phyloP scores from a whole-genome alignment of 1,139 yeast genomes.

The Groenewaldozyma auringiensis region DNA sequence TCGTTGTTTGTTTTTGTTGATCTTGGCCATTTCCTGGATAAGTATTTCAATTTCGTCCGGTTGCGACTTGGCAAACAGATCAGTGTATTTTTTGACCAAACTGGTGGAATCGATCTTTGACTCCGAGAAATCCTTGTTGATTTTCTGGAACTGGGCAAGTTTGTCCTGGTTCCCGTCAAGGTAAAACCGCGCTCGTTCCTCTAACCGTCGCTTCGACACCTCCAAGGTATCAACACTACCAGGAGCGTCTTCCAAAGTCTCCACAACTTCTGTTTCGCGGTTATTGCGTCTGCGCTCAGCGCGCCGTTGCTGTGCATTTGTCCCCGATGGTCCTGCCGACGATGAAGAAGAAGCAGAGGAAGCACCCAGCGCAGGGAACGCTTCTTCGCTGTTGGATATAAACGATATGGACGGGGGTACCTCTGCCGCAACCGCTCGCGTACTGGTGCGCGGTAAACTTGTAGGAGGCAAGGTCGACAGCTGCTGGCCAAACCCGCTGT shows the following conservation, averaged over 20 bases:
- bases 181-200: conserved; percentile 63
- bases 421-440: conserved; percentile 12
- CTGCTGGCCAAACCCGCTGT: conserved; percentile 53
- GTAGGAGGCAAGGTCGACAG: conserved; percentile 42
- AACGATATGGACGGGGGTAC: conserved; percentile 18
- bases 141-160: conserved; percentile 42
- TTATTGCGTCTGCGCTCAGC: not conserved
- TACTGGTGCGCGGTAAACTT: conserved; percentile 7
- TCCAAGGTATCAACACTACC: conserved; percentile 37
- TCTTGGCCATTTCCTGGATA: conserved; percentile 38
- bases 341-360: conserved; percentile 6
- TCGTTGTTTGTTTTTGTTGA: conserved; percentile 22
- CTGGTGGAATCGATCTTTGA: conserved; percentile 44
- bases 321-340: conserved; percentile 6
- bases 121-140: conserved; percentile 45
- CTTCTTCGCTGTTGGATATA: conserved; percentile 14
- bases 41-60: conserved; percentile 39
- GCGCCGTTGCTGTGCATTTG: conserved; percentile 1
- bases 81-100: conserved; percentile 44
- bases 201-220: conserved; percentile 56
- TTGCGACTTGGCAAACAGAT: conserved; percentile 39
- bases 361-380: conserved; percentile 25
- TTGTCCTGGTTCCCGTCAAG: conserved; percentile 46
- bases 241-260: conserved; percentile 17
- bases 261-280: conserved; percentile 15